A percentile compares a stretch with the other conserved stretches of the same genome.
These are phyloP conservation scores for Phlebiopsis gigantea DNA, from an alignment of 768 basidiomycete species.

Conservation along the genomic window DNA sequence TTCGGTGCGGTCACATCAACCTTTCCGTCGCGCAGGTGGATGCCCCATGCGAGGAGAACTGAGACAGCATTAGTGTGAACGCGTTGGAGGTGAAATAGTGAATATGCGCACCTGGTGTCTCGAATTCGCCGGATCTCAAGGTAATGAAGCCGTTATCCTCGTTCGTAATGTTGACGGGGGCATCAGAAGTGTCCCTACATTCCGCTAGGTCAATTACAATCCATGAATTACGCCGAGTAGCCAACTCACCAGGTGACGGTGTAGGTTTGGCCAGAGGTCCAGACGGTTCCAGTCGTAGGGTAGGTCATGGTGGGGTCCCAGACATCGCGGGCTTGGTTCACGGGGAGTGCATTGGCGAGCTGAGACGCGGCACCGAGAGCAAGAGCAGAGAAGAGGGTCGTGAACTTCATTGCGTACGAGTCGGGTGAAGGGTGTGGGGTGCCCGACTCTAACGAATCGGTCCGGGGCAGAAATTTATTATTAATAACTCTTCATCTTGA, in stretches of 20 bases:
- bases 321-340: constrained; percentile 31
- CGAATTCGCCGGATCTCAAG: background rate
- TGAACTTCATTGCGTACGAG: constrained; percentile 17
- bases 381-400: constrained; percentile 15
- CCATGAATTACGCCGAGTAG: background rate
- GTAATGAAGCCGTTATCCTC: constrained; percentile 22
- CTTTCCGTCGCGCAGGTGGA: constrained; percentile 7
- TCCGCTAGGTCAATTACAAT: background rate
- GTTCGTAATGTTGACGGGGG: constrained; percentile 34
- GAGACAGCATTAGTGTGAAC: background rate
- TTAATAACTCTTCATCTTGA: too few relatives aligned
- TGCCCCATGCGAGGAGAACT: constrained; percentile 3
- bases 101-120: constrained; percentile 12
- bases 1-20: background rate
- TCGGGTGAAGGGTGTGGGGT: too few relatives aligned
- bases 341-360: constrained; percentile 23
- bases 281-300: constrained; percentile 33
- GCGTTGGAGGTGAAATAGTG: constrained; percentile 24
- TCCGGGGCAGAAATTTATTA: too few relatives aligned
- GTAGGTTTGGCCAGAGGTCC: constrained; percentile 34
- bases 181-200: constrained; percentile 34
- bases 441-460: too few relatives aligned
- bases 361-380: constrained; percentile 14
- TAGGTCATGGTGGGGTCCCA: constrained; percentile 37
- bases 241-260: constrained; percentile 40